phyloP scores from a whole-genome alignment of 1,284 basidiomycete genomes.

The Heliocybe sulcata region DNA sequence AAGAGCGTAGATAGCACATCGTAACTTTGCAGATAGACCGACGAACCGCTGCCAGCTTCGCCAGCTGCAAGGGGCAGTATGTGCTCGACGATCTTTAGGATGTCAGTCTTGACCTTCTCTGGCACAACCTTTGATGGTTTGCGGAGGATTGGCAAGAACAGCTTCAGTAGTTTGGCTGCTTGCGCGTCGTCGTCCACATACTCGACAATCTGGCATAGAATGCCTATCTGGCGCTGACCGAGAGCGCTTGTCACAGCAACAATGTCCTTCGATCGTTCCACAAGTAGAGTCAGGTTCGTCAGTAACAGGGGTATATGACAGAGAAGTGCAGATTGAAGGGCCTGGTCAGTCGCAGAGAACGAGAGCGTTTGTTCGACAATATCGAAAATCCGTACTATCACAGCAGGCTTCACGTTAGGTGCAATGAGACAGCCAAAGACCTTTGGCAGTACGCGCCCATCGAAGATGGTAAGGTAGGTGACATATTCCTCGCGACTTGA shows the following conservation, averaged over 20 bases:
- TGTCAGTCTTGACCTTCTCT: conserved; percentile 84
- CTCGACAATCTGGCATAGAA: conserved; percentile 78
- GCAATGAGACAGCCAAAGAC: conserved; percentile 80
- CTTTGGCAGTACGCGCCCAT: conserved; percentile 66
- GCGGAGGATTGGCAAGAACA: conserved; percentile 80
- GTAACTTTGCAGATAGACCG: conserved; percentile 53
- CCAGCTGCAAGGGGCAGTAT: conserved; percentile 73
- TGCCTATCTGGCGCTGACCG: conserved; percentile 75
- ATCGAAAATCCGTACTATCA: conserved; percentile 81
- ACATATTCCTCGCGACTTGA: conserved; percentile 54
- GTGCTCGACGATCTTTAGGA: conserved; percentile 72
- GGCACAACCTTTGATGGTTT: conserved; percentile 73
- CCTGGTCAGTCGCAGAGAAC: conserved; percentile 43
- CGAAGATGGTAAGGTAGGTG: conserved; percentile 62
- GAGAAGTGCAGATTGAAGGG: conserved; percentile 51
- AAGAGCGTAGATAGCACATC: conserved; percentile 71
- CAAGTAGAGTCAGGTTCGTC: conserved; percentile 64
- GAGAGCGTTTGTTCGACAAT: conserved; percentile 74
- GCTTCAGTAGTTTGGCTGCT: conserved; percentile 65
- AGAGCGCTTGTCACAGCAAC: conserved; percentile 63
- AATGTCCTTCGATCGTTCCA: conserved; percentile 54
- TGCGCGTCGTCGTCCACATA: conserved; percentile 69
- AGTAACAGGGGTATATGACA: conserved; percentile 79
- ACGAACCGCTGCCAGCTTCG: conserved; percentile 42
- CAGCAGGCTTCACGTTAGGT: conserved; percentile 81